Conservation (phyloP, 2,329 filamentous ascomycete species). For the Hypoxylon sp. region DNA sequence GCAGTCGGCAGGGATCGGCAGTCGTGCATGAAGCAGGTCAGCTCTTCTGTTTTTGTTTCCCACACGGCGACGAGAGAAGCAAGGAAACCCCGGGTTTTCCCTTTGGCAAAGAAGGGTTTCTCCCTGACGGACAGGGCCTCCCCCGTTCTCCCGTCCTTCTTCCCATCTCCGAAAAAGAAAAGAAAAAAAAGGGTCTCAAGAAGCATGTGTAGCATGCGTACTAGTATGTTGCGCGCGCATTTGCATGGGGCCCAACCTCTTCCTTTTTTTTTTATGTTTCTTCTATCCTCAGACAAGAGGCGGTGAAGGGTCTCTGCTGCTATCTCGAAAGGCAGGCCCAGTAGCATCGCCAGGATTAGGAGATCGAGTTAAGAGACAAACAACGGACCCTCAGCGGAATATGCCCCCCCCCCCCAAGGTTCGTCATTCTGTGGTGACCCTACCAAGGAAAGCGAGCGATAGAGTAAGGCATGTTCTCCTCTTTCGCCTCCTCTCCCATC, state of each 20-base stretch:
- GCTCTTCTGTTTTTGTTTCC: too few species aligned
- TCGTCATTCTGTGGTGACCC: constrained; percentile 18
- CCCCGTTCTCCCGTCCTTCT: constrained; percentile 30
- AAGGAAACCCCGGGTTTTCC: constrained; percentile 31
- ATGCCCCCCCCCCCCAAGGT: constrained; percentile 1
- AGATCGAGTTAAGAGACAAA: background rate
- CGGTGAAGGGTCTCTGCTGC: constrained; percentile 20
- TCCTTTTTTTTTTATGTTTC: background rate
- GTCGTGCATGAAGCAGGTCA: constrained; percentile 35
- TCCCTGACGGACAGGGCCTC: constrained; percentile 13
- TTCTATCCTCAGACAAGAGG: constrained; percentile 30
- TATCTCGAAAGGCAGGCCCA: constrained; percentile 9
- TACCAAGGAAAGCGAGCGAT: constrained; percentile 1
- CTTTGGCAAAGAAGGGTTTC: background rate
- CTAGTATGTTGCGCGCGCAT: constrained; percentile 11
- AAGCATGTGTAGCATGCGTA: background rate
- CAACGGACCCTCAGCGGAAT: background rate
- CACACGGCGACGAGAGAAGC: constrained; percentile 17
- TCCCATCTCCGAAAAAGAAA: too few species aligned
- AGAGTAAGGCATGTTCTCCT: background rate
- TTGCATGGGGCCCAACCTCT: background rate
- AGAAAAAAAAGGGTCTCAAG: constrained; percentile 6
- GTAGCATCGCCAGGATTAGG: constrained; percentile 4
- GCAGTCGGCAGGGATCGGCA: constrained; percentile 37
- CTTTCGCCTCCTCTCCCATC: background rate